Conservation (phyloP, 129 eudicot genomes). For the Calendula officinalis region DNA sequence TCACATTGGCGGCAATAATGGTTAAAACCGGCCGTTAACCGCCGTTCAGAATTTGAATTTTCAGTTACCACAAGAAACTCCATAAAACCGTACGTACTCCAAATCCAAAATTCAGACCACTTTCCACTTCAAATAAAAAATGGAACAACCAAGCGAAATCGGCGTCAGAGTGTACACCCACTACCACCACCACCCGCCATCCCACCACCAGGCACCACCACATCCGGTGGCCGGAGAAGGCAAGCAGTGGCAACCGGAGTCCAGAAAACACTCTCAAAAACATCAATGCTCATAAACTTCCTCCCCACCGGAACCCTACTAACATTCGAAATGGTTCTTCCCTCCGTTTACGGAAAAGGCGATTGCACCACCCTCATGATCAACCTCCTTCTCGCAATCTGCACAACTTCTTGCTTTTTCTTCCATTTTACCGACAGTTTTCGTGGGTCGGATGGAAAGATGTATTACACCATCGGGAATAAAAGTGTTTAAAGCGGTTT, state of each 20-base stretch:
- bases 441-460: conserved; percentile 63
- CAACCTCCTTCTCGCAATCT: conserved; percentile 42
- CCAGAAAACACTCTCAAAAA: conserved; percentile 83
- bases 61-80: conserved; percentile 20
- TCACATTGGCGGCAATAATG: neutral
- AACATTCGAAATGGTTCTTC: conserved; percentile 84
- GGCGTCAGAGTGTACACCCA: conserved; percentile 72
- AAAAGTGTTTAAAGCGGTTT: conserved; percentile 57
- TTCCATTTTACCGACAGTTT: conserved; percentile 95
- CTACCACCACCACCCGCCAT: conserved; percentile 27
- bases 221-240: conserved; percentile 38
- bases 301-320: conserved; percentile 96
- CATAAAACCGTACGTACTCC: conserved; percentile 6
- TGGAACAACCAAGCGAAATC: conserved; percentile 46
- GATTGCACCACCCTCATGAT: conserved; percentile 76
- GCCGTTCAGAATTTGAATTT: conserved; percentile 13
- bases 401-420: conserved; percentile 78
- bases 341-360: conserved; percentile 60
- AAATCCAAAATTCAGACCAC: conserved; percentile 2
- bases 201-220: conserved; percentile 22
- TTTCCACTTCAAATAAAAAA: conserved; percentile 11
- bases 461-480: conserved; percentile 64
- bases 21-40: conserved; percentile 12
- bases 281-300: conserved; percentile 89
- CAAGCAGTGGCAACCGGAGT: conserved; percentile 62